Evolutionary conservation across 179 eudicot species (phyloP).

Genomic region (Silene vulgaris): DNA sequence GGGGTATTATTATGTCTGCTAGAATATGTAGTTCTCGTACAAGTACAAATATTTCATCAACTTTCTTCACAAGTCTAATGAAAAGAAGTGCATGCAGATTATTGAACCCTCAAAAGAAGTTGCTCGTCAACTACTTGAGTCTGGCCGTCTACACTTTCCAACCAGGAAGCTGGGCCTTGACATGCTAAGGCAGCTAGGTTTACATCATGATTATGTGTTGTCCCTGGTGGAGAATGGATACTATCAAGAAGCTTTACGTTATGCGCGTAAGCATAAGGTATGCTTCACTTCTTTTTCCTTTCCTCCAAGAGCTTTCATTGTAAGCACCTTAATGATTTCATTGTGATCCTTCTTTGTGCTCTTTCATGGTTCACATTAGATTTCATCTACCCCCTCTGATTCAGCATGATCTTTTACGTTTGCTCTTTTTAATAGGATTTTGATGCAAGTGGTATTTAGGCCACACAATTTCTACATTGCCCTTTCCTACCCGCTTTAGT

Average conservation of each 20-base stretch:
- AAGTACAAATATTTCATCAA: not conserved
- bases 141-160: constrained; percentile 61
- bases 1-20: not conserved
- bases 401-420: too few relatives aligned
- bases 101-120: constrained; percentile 94
- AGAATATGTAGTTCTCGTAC: not conserved
- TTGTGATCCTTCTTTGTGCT: constrained; percentile 1
- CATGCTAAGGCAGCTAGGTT: constrained; percentile 74
- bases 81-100: constrained; percentile 46
- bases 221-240: constrained; percentile 77
- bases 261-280: constrained; percentile 87
- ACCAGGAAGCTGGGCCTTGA: constrained; percentile 82
- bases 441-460: too few relatives aligned
- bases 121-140: constrained; percentile 72
- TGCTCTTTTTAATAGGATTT: too few relatives aligned
- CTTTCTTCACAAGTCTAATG: constrained; percentile 11
- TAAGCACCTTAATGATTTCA: constrained; percentile 1
- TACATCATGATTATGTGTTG: constrained; percentile 79
- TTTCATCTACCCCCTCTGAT: not conserved
- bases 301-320: not conserved
- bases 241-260: constrained; percentile 87
- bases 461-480: too few relatives aligned
- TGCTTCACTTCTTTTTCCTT: constrained; percentile 4
- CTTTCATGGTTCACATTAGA: not conserved
- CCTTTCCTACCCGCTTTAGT: too few relatives aligned